Conservation (phyloP, 257 asterid species). For the Solanum habrochaites region DNA sequence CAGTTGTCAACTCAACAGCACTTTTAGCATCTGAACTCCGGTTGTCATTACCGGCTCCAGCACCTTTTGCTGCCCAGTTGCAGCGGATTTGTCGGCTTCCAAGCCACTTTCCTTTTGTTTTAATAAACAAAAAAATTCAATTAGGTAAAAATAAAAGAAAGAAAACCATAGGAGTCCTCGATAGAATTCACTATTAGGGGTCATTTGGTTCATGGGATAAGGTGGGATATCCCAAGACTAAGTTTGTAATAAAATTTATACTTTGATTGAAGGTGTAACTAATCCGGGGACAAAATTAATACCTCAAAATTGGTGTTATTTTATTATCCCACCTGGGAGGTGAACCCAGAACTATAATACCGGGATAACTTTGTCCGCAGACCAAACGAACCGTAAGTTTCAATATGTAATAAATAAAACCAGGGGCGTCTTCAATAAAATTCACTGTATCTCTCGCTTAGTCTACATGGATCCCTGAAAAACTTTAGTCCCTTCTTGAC, state of each 20-base stretch:
- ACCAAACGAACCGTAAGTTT: neutral
- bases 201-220: neutral
- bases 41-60: slow-evolving; percentile 44
- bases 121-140: neutral
- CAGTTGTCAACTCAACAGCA: slow-evolving; percentile 51
- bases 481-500: neutral
- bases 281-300: neutral
- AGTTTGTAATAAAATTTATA: neutral
- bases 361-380: neutral
- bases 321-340: neutral
- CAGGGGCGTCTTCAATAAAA: neutral
- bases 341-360: neutral
- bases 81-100: slow-evolving; percentile 92
- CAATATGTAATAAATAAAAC: neutral
- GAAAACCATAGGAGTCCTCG: neutral
- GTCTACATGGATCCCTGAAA: neutral
- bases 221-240: neutral
- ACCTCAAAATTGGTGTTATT: neutral
- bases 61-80: slow-evolving; percentile 91
- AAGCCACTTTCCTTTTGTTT: slow-evolving; percentile 67
- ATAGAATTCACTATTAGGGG: neutral
- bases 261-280: neutral
- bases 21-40: slow-evolving; percentile 44
- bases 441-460: neutral
- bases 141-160: neutral